phyloP scores from a whole-genome alignment of 2,329 filamentous ascomycete genomes.

The Lasiodiplodia sp. region DNA sequence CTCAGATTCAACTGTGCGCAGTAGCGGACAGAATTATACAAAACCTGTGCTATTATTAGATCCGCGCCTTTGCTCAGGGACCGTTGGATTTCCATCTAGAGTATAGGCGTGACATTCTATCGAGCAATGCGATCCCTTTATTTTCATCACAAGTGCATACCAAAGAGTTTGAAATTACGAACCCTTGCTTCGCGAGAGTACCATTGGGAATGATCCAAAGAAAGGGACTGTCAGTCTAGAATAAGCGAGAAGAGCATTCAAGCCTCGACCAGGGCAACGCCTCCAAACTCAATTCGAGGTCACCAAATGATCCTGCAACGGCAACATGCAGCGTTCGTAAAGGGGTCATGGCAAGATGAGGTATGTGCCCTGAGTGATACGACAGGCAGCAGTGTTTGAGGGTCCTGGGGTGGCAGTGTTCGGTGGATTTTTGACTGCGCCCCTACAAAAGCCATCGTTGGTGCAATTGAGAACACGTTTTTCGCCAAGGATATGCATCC shows the following conservation, averaged over 20 bases:
- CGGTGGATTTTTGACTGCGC: neutral
- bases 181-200: neutral
- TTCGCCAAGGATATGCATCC: neutral
- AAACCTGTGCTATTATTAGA: no score
- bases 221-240: neutral
- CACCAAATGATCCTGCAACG: neutral
- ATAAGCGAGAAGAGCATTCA: neutral
- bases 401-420: slow-evolving; percentile 8
- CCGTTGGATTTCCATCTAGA: no score
- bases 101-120: no score
- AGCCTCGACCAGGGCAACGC: neutral
- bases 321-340: no score
- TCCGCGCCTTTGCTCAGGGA: no score
- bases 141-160: no score
- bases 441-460: neutral
- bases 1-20: no score
- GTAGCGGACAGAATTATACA: no score
- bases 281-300: neutral
- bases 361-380: neutral
- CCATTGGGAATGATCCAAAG: neutral
- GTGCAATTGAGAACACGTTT: neutral
- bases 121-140: no score
- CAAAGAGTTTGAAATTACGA: neutral
- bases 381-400: neutral
- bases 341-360: no score